Evolutionary conservation across 1,139 yeast genomes (phyloP), one percentile per base, ranked within the genome.

Genomic region (Maudiozyma humilis): DNA sequence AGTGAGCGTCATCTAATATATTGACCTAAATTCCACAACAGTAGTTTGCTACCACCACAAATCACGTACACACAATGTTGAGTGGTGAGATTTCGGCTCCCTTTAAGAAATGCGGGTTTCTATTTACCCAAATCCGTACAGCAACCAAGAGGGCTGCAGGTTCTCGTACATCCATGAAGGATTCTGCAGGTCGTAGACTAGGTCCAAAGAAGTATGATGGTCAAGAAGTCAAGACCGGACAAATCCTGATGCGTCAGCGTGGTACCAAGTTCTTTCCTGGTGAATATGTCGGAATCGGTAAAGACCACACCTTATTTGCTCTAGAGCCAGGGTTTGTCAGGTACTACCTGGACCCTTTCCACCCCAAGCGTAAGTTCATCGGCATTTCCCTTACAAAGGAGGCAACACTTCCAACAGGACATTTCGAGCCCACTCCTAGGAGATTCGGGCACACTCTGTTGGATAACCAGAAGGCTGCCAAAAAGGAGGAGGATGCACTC

Each of bases 261-360:
- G 99, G 99, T 59, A 88, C 98, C n/a, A 82, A 78, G 57, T 84
- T 89, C 62, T 94, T 80, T 59, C 97, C 98, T 0, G 99, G 99
- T 37, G 95, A 85, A 53, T 89, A 91, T 55, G 82, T 79, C 19
- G 86, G 84, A 16, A 84, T 91, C 51, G 98, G 99, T 51, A 81
- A 78, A 54, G 98, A 91, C 63, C 97, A 89, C 63, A 91, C 98
- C 2, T 76, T 91, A 32, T 88, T 73, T 66, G 96, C 98, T 2
- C 62, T 73, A 38, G 97, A 91, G 60, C 96, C 96, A 2, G 98
- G 98, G 19, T 88, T 71, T 63, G 96, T 91, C 40, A 76, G 94
- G 52, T 91, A 78, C 67, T 91, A 91, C 64, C 70, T 79, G 51
- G 96, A 91, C 68, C 98, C 98, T n/a, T 89, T 89, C 72, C 98